Percentiles rank a stretch among this genome's conserved stretches.
Evolutionary conservation across 805 yeast genomes (phyloP).

Genomic region (Yamadazyma takamatsuzukensis): DNA sequence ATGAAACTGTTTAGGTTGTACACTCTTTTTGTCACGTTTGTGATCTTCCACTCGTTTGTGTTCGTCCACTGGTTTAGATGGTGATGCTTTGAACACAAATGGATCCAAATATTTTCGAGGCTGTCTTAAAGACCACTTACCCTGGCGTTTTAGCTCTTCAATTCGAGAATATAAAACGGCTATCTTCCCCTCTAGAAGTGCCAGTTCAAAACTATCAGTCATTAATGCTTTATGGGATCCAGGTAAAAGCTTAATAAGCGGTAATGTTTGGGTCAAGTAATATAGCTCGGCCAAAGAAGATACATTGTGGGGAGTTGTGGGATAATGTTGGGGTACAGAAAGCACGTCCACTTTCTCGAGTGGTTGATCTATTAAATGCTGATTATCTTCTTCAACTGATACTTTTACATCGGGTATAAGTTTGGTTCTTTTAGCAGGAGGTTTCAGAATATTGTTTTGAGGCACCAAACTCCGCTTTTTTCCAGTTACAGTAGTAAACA

Average conservation of each 20-base stretch:
- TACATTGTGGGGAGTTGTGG: slow-evolving; percentile 36
- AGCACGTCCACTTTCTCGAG: slow-evolving; percentile 32
- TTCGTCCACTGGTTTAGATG: too few species aligned
- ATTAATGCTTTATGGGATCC: slow-evolving; percentile 82
- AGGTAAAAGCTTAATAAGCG: slow-evolving; percentile 74
- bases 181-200: slow-evolving; percentile 84
- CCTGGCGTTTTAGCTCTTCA: slow-evolving; percentile 83
- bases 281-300: slow-evolving; percentile 79
- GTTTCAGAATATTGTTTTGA: background rate
- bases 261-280: slow-evolving; percentile 84
- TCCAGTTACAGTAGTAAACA: slow-evolving; percentile 2
- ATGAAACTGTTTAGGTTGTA: slow-evolving; percentile 45
- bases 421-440: slow-evolving; percentile 5
- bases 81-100: slow-evolving; percentile 18
- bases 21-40: slow-evolving; percentile 10
- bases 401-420: slow-evolving; percentile 14
- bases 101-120: slow-evolving; percentile 75
- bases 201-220: slow-evolving; percentile 80
- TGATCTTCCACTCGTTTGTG: too few species aligned
- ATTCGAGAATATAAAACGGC: slow-evolving; percentile 87
- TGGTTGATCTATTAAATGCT: slow-evolving; percentile 13
- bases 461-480: slow-evolving; percentile 2
- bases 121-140: slow-evolving; percentile 89
- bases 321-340: slow-evolving; percentile 41
- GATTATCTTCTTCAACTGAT: slow-evolving; percentile 17